phyloP scores from a whole-genome alignment of 352 stramenopile genomes.

The Globisporangium takayamanum region DNA sequence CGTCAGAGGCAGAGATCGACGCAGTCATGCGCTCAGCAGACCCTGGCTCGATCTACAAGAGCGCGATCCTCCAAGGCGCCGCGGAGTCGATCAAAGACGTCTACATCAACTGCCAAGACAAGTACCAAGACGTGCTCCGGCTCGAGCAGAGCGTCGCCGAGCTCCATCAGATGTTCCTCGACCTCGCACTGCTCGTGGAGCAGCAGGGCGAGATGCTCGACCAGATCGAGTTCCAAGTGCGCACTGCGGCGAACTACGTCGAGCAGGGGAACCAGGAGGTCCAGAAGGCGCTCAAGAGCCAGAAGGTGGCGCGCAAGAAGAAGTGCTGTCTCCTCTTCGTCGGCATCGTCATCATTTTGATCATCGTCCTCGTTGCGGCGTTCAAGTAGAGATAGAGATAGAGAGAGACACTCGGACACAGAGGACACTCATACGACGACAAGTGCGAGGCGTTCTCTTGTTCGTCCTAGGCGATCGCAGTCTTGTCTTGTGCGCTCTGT shows the following conservation, averaged over 20 bases:
- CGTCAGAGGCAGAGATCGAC: conserved; percentile 96
- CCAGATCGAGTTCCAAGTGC: conserved; percentile 96
- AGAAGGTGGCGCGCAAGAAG: conserved; percentile 96
- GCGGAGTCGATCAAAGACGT: conserved; percentile 86
- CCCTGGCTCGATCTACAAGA: conserved; percentile 81
- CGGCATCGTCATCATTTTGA: conserved; percentile 68
- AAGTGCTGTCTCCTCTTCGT: conserved; percentile 89
- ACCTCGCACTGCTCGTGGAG: conserved; percentile 97
- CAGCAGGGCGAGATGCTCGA: conserved; percentile 97
- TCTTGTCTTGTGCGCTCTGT: neutral
- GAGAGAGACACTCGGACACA: neutral
- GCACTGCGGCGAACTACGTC: conserved; percentile 93
- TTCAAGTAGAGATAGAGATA: conserved; percentile 39
- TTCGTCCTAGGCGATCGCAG: too few relatives aligned
- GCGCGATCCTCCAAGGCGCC: conserved; percentile 67
- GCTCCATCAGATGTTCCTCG: conserved; percentile 99
- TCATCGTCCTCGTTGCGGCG: conserved; percentile 67
- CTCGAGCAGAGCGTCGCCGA: conserved; percentile 96
- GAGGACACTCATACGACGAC: neutral
- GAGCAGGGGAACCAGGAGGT: conserved; percentile 96
- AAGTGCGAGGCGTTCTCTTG: neutral
- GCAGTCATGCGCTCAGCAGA: conserved; percentile 90
- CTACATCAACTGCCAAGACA: conserved; percentile 94
- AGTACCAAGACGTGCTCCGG: conserved; percentile 97
- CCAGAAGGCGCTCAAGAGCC: conserved; percentile 92